Percentiles rank a stretch among this genome's conserved stretches.
Evolutionary conservation across 2,329 filamentous ascomycete species (phyloP).

Genomic region (Fusarium sp.): DNA sequence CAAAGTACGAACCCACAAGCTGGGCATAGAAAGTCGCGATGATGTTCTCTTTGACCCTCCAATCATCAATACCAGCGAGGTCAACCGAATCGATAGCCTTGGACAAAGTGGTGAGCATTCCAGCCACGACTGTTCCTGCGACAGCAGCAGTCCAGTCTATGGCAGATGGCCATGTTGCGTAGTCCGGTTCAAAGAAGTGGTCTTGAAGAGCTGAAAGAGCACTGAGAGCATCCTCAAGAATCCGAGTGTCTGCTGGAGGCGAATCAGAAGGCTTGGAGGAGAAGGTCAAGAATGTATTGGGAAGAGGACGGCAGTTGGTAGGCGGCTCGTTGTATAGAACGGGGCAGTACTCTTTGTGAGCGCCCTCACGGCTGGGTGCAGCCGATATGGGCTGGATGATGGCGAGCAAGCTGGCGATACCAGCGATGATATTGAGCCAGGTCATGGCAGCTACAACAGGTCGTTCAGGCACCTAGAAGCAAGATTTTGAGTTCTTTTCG

Average conservation of each 20-base stretch:
- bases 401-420: slow-evolving; percentile 15
- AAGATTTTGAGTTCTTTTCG: neutral
- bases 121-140: slow-evolving; percentile 80
- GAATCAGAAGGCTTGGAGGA: slow-evolving; percentile 4
- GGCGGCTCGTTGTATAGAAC: slow-evolving; percentile 32
- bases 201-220: slow-evolving; percentile 81
- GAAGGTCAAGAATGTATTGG: slow-evolving; percentile 37
- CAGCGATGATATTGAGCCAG: slow-evolving; percentile 17
- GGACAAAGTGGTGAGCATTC: slow-evolving; percentile 76
- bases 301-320: slow-evolving; percentile 29
- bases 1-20: slow-evolving; percentile 81
- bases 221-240: slow-evolving; percentile 62
- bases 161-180: slow-evolving; percentile 82
- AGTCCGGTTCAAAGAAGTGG: slow-evolving; percentile 78
- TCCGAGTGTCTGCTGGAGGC: slow-evolving; percentile 26
- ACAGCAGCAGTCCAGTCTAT: slow-evolving; percentile 97
- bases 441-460: slow-evolving; percentile 12
- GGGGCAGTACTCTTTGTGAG: slow-evolving; percentile 35
- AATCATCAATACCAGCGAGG: slow-evolving; percentile 48
- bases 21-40: slow-evolving; percentile 86
- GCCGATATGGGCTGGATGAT: slow-evolving; percentile 12
- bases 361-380: slow-evolving; percentile 13
- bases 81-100: slow-evolving; percentile 58
- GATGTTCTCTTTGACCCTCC: slow-evolving; percentile 75
- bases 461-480: neutral